These are phyloP conservation scores for Krasilnikovozyma curviuscula DNA, from an alignment of 768 basidiomycete species.

Conservation along the genomic window DNA sequence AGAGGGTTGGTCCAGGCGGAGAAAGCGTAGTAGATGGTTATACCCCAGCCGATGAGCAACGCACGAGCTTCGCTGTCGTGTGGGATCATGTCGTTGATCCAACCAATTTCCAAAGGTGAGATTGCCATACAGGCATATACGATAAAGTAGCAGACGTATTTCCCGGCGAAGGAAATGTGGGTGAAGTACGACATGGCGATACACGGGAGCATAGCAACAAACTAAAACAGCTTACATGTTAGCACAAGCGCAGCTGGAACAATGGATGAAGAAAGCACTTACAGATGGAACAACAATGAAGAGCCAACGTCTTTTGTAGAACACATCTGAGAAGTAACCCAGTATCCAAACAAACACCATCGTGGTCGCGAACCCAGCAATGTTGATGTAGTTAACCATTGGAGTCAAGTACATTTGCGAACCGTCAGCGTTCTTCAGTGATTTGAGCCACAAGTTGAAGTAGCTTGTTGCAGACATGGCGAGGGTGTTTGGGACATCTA, in stretches of 20 bases:
- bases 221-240: too few relatives aligned
- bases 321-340: constrained; percentile 17
- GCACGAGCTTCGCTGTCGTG: constrained; percentile 21
- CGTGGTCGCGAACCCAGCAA: constrained; percentile 2
- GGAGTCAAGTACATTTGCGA: not conserved
- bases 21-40: constrained; percentile 20
- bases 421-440: constrained; percentile 11
- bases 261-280: too few relatives aligned
- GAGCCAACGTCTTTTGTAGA: constrained; percentile 19
- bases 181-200: constrained; percentile 23
- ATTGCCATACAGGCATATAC: constrained; percentile 19
- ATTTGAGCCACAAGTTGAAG: constrained; percentile 22
- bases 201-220: constrained; percentile 17
- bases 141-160: constrained; percentile 22
- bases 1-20: constrained; percentile 20
- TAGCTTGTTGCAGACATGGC: too few relatives aligned
- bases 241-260: too few relatives aligned
- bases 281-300: constrained; percentile 17
- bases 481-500: too few relatives aligned
- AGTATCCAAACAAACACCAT: constrained; percentile 19
- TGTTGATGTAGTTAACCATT: not conserved
- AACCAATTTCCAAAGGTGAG: constrained; percentile 20
- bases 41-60: constrained; percentile 19
- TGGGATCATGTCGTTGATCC: constrained; percentile 21
- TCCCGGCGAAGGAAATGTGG: constrained; percentile 18